phyloP scores from a whole-genome alignment of 441 rosid genomes.

The Erodium chrysanthum region DNA sequence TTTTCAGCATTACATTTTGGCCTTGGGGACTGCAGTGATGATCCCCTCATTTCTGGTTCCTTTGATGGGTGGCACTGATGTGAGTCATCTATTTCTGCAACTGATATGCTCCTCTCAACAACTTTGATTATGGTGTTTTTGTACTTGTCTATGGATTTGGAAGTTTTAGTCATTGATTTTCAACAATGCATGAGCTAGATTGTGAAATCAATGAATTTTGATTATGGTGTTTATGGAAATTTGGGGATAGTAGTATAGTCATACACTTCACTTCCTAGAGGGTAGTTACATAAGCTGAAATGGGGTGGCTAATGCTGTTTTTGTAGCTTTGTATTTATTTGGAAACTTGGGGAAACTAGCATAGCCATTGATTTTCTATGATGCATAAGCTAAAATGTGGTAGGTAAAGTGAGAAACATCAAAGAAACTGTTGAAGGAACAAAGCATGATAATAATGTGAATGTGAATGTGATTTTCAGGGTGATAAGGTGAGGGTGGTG shows the following conservation, averaged over 20 bases:
- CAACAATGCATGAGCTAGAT: no score
- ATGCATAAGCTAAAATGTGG: not conserved
- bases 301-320: not conserved
- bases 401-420: not conserved
- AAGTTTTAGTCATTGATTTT: no score
- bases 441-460: not conserved
- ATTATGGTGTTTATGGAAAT: not conserved
- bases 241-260: no score
- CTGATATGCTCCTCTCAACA: no score
- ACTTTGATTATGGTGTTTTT: no score
- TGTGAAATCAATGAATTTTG: not conserved
- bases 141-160: no score
- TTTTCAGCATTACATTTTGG: constrained; percentile 89
- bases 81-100: constrained; percentile 27
- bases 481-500: constrained; percentile 90
- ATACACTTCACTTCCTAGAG: no score
- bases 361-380: not conserved
- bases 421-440: not conserved
- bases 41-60: constrained; percentile 97
- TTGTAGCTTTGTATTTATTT: not conserved
- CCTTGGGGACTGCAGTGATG: constrained; percentile 98
- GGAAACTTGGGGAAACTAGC: not conserved
- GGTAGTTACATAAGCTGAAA: no score
- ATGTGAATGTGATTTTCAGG: constrained; percentile 38
- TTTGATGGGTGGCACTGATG: constrained; percentile 89